Evolutionary conservation across 257 asterid species (phyloP), one percentile per base, ranked within the genome.

Genomic region (Rhazya stricta): DNA sequence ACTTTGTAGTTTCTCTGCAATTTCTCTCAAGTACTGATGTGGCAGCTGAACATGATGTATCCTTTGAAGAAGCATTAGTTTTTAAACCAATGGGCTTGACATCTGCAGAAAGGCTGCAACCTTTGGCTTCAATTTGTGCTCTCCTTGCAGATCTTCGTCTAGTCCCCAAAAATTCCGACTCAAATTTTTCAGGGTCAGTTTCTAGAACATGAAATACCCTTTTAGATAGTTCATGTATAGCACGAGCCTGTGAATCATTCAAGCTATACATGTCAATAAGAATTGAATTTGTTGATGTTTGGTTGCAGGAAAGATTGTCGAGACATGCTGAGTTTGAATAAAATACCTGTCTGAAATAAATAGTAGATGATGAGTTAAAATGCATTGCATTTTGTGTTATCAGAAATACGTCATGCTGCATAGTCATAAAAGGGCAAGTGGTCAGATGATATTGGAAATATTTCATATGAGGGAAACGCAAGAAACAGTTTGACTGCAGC

Each of bases 331-430:
- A 37, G 27, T 36, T 21, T 21, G 25, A 18, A 66, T 25, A 19
- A 19, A 39, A 39, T 78, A 90, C 98, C 96, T 88, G 93, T 86
- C 88, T 91, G 88, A 83, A 91, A 79, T 88, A 89, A 48, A 86
- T 58, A 27, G 96, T 89, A 70, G 84, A 50, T 1, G 97, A 78
- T 74, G 97, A 82, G 79, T 94, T 94, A 86, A 94, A 94, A 78
- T 86, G 86, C 97, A 94, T 91, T 6, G 98, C 97, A 45, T 94
- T 94, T 82, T 84, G 86, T 45, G 98, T 87, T 81, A 94, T 91
- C 80, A 94, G 80, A 81, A 88, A 90, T 82, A 83, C 91, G 71
- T 94, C 97, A 65, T 79, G 91, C 98, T 94, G 97, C 92, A 80
- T 62, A n/a, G 32, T 65, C 39, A 54, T 45, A 39, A 29, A 37